Evolutionary conservation across 2,329 filamentous ascomycete species (phyloP), one percentile per base, ranked within the genome.

Genomic region (Nemania serpens): DNA sequence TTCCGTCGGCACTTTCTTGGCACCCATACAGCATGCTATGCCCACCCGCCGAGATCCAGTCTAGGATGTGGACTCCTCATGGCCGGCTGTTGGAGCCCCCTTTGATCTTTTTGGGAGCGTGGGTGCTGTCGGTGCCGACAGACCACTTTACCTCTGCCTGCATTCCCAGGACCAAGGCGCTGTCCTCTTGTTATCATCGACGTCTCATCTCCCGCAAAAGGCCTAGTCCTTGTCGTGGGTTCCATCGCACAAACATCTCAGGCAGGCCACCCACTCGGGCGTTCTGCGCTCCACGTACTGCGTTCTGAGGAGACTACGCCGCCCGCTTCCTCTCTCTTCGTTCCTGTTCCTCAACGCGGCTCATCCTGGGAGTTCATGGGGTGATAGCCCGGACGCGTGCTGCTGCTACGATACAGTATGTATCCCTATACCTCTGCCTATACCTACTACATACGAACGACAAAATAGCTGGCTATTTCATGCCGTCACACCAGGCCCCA

Each of bases 401-500:
- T 54, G 48, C 59, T 50, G 52, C 59, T 50, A 52, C 20, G 52
- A 63, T 53, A 54, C 41, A 55, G 52, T 58, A 61, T 61, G 54
- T 41, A 51, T 49, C 39, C 48, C 13, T 42, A 33, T 56, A 53
- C 29, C 11, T n/a, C n/a, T 25, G 17, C 18, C 7, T 15, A 13
- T 50, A 54, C 57, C 43, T 60, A 55, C 43, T 60, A 55, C 55
- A 41, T 45, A 29, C 49, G 55, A 55, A 61, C 60, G 59, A 66
- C 55, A 60, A 55, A 59, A 39, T 47, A 62, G 41, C 36, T 52
- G 56, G 56, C 55, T 66, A 66, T 68, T 69, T 62, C 63, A 64
- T 71, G 68, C 69, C 64, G 70, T 73, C 69, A 69, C 67, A 72
- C 70, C 62, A 68, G 57, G 69, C 69, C 70, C 71, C 71, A 71